Conservation (phyloP, 2,329 filamentous ascomycete genomes). For the Davidsoniella eucalypti region DNA sequence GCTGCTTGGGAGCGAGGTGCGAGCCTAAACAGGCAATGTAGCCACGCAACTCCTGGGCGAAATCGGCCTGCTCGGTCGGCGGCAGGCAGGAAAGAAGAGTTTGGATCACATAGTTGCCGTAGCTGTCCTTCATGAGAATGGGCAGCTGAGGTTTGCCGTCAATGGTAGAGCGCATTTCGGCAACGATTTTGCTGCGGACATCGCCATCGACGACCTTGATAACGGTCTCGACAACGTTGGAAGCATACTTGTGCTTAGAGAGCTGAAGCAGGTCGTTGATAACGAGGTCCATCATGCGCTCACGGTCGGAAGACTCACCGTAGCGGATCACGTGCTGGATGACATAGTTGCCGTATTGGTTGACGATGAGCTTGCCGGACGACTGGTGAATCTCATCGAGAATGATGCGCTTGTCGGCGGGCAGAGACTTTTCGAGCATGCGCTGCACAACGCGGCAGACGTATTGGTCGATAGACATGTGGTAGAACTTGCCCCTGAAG, state of each 20-base stretch:
- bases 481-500: conserved; percentile 57
- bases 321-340: conserved; percentile 79
- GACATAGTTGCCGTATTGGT: conserved; percentile 93
- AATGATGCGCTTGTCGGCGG: conserved; percentile 53
- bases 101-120: conserved; percentile 92
- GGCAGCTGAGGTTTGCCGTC: conserved; percentile 56
- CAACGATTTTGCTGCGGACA: neutral
- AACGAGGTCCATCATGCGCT: conserved; percentile 57
- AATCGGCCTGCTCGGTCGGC: conserved; percentile 38
- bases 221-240: conserved; percentile 93
- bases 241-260: conserved; percentile 92
- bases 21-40: conserved; percentile 47
- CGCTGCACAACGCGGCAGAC: conserved; percentile 89
- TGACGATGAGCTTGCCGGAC: conserved; percentile 55
- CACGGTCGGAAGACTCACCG: conserved; percentile 55
- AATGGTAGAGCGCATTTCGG: neutral
- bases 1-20: conserved; percentile 47
- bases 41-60: conserved; percentile 47
- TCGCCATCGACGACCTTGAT: conserved; percentile 35
- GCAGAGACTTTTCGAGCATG: conserved; percentile 68
- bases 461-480: conserved; percentile 63
- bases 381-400: conserved; percentile 64
- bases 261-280: conserved; percentile 53
- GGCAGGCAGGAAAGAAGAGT: conserved; percentile 55
- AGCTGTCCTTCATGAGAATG: conserved; percentile 73